Evolutionary conservation across 2,329 filamentous ascomycete species (phyloP), one percentile per base, ranked within the genome.

Genomic region (Cytospora piceae): DNA sequence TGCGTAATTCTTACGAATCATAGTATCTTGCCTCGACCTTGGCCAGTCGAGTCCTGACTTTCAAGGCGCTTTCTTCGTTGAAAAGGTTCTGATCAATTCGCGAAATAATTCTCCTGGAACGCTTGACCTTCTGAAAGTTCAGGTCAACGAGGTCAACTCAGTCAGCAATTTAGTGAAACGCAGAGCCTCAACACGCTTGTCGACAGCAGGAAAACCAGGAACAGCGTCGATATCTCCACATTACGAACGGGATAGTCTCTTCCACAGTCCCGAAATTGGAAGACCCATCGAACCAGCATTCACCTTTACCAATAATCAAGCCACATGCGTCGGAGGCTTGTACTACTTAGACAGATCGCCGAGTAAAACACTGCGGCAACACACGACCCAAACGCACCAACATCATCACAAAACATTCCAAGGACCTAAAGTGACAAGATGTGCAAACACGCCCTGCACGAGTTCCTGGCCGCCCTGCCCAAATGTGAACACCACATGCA

Each of bases 401-500:
- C 22, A n/a, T 24, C 37, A 9, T 27, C 22, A 49, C n/a, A 37
- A 29, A 8, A n/a, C 4, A n/a, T 34, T 37, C 14, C 37, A 31
- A 62, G 53, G 39, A 34, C 20, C 29, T 11, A 39, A 49, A 37
- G 39, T 29, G 31, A 29, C 68, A 70, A 66, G 29, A 89, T 88
- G 85, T 89, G 86, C 76, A 79, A 84, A 71, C 78, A 79, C 42
- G 71, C 77, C 17, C 76, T 87, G 60, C 86, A 88, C 77, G 75
- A 80, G 52, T 87, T 92, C 74, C 82, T 93, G 46, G 77, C 79
- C 60, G 82, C 83, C 37, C 83, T 94, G 34, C 91, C 91, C 69
- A 94, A 94, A 80, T 91, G 89, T 77, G 91, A 94, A 75, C 91
- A 93, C 73, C 91, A 94, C 77, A 85, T 94, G 62, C 91, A 94